A percentile compares a stretch with the other conserved stretches of the same genome.
These are phyloP conservation scores for Trypanosoma conorhini DNA, from an alignment of 208 protist genomes.

Conservation along the genomic window DNA sequence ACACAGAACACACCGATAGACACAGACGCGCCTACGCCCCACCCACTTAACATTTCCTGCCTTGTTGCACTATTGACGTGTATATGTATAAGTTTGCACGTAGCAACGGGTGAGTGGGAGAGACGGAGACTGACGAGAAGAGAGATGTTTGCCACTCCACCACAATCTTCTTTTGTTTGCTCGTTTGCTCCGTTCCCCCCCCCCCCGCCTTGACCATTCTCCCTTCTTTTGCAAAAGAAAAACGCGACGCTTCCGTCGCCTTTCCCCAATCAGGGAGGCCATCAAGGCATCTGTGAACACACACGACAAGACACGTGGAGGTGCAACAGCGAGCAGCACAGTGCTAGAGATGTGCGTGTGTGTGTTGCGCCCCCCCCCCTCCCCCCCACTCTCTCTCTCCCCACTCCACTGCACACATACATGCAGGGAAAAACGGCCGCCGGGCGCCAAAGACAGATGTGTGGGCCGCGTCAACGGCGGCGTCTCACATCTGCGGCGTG, in stretches of 20 bases:
- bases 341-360: not conserved
- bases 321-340: not conserved
- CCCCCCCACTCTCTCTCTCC: too few species aligned
- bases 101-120: too few species aligned
- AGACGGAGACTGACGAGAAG: too few species aligned
- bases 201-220: too few species aligned
- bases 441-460: not conserved
- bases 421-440: not conserved
- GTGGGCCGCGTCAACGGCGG: not conserved
- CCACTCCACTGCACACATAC: too few species aligned
- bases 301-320: not conserved
- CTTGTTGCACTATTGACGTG: too few species aligned
- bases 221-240: not conserved
- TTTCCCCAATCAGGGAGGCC: not conserved
- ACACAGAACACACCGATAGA: too few species aligned
- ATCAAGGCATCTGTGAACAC: not conserved
- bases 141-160: not conserved
- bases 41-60: not conserved
- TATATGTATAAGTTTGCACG: too few species aligned
- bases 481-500: slow-evolving; percentile 24
- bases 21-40: too few species aligned
- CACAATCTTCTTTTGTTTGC: not conserved
- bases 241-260: not conserved
- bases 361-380: too few species aligned
- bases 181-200: not conserved